These are phyloP conservation scores for Yarrowia alimentaria DNA, from an alignment of 805 yeast genomes.

Conservation along the genomic window DNA sequence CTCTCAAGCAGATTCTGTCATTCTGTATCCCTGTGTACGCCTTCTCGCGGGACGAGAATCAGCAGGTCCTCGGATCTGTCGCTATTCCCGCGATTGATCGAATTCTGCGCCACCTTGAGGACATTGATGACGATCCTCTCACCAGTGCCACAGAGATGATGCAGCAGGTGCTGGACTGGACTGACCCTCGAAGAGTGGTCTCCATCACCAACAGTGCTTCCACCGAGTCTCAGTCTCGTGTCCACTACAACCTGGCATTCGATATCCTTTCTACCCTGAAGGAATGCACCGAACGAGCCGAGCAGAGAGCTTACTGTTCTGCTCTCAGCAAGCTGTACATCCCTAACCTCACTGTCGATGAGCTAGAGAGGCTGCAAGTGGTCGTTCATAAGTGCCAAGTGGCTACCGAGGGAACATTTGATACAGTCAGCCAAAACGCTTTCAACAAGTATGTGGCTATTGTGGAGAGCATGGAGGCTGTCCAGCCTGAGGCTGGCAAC, in stretches of 20 bases:
- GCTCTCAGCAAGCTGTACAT: conserved; percentile 10
- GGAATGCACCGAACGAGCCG: neutral
- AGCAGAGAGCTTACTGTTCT: neutral
- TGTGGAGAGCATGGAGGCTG: neutral
- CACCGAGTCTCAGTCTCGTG: conserved; percentile 7
- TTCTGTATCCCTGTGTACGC: conserved; percentile 88
- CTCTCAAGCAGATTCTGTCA: conserved; percentile 72
- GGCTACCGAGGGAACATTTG: neutral
- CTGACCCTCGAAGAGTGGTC: conserved; percentile 56
- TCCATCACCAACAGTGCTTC: conserved; percentile 1
- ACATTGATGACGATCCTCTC: conserved; percentile 41
- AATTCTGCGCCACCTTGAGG: conserved; percentile 48
- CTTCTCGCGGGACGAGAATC: conserved; percentile 71
- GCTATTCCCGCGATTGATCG: conserved; percentile 32
- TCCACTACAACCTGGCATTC: conserved; percentile 19
- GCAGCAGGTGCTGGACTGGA: conserved; percentile 78
- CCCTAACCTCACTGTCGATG: neutral
- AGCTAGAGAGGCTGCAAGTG: neutral
- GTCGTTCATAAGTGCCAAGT: neutral
- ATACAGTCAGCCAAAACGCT: neutral
- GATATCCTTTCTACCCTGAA: neutral
- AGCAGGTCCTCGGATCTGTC: conserved; percentile 55
- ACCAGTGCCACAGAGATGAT: conserved; percentile 52
- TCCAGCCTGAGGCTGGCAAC: neutral
- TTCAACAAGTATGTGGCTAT: neutral